phyloP scores from a whole-genome alignment of 106 monocot genomes.

The Apostasia shenzhenica region DNA sequence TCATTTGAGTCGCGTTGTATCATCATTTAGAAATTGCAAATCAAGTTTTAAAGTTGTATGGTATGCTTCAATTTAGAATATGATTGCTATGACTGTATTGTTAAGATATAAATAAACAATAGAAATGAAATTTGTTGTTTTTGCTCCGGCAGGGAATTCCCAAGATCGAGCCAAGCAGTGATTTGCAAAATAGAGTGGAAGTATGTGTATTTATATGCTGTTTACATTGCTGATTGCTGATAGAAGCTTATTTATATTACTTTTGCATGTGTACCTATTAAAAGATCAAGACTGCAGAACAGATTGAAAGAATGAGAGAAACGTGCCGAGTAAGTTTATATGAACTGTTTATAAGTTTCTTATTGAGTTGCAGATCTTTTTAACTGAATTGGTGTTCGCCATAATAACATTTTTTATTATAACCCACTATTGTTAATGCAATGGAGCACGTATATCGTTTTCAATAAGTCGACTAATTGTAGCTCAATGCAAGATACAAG shows the following conservation, averaged over 20 bases:
- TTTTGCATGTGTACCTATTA: conserved; percentile 4
- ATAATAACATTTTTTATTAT: too few relatives aligned
- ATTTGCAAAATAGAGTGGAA: conserved; percentile 86
- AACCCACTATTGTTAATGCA: too few relatives aligned
- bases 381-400: too few relatives aligned
- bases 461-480: too few relatives aligned
- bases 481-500: too few relatives aligned
- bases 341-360: too few relatives aligned
- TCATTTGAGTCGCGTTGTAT: too few relatives aligned
- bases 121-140: not conserved
- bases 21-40: too few relatives aligned
- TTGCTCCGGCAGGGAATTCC: conserved; percentile 70
- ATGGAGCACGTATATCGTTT: too few relatives aligned
- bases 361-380: too few relatives aligned
- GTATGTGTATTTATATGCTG: conserved; percentile 20
- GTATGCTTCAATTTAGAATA: not conserved
- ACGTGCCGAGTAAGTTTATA: conserved; percentile 82
- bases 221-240: not conserved
- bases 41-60: not conserved
- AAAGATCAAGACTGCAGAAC: conserved; percentile 90
- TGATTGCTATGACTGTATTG: not conserved
- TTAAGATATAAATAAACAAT: not conserved
- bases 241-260: not conserved
- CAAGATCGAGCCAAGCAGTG: conserved; percentile 89
- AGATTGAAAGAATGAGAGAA: conserved; percentile 95